These are phyloP conservation scores for Scleroderma citrinum DNA, from an alignment of 768 basidiomycete species.

Conservation along the genomic window DNA sequence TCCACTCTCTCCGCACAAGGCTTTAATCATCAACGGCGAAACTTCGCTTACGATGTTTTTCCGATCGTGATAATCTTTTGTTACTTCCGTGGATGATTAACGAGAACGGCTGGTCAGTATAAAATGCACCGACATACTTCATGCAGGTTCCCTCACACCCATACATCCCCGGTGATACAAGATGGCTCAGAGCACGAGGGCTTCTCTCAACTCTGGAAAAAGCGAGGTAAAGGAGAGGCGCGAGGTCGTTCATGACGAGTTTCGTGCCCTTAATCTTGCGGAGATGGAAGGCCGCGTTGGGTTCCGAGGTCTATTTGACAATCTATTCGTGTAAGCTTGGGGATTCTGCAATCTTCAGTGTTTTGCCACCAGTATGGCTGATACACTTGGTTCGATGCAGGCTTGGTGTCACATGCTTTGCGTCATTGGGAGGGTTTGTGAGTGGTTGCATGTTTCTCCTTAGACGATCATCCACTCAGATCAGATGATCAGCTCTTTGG, in stretches of 20 bases:
- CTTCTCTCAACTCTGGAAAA: slow-evolving; percentile 1
- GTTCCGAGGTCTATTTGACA: slow-evolving; percentile 24
- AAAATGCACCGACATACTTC: neutral
- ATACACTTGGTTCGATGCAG: slow-evolving; percentile 7
- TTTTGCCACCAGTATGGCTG: neutral
- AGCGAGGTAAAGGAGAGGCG: slow-evolving; percentile 2
- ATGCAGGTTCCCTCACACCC: neutral
- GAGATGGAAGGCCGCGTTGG: slow-evolving; percentile 18
- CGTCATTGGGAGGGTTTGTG: slow-evolving; percentile 28
- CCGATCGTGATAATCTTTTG: too few species aligned
- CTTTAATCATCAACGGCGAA: too few species aligned
- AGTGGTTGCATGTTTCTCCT: slow-evolving; percentile 5
- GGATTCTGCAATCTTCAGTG: neutral
- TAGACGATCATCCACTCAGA: neutral
- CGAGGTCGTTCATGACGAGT: neutral
- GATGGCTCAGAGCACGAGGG: neutral
- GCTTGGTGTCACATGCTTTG: slow-evolving; percentile 28
- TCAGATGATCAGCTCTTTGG: slow-evolving; percentile 22
- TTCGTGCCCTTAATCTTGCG: slow-evolving; percentile 8
- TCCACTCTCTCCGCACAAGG: too few species aligned
- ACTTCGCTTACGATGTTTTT: neutral
- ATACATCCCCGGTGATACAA: neutral
- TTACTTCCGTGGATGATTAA: too few species aligned
- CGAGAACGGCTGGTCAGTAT: neutral
- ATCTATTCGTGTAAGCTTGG: slow-evolving; percentile 20